These are phyloP conservation scores for Hsuehochloa calcarea DNA, from an alignment of 176 grass and related monocot species.

Conservation along the genomic window DNA sequence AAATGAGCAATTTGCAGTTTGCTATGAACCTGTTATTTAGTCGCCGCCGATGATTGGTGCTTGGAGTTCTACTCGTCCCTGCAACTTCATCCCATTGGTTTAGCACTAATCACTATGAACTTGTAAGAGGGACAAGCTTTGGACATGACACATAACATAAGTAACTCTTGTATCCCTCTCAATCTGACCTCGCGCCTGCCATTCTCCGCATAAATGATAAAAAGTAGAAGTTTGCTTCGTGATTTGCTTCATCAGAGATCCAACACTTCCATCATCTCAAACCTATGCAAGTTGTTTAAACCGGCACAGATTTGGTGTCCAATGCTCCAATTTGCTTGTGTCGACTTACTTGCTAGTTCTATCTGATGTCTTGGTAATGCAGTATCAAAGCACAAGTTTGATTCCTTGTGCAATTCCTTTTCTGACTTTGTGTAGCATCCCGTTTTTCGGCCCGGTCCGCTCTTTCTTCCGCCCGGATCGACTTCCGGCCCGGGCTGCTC, in stretches of 20 bases:
- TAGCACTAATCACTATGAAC: neutral
- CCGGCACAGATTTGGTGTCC: neutral
- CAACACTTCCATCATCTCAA: conserved; percentile 1
- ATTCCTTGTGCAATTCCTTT: neutral
- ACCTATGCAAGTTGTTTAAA: neutral
- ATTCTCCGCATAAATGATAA: conserved; percentile 35
- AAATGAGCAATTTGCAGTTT: conserved; percentile 27
- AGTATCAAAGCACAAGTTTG: conserved; percentile 31
- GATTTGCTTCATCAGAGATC: conserved; percentile 25
- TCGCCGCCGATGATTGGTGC: neutral
- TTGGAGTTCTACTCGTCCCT: neutral
- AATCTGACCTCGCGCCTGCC: conserved; percentile 15
- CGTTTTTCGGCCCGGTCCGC: too few relatives aligned
- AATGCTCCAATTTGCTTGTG: conserved; percentile 35
- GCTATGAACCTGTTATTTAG: neutral
- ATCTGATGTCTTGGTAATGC: conserved; percentile 3
- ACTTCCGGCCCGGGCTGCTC: too few relatives aligned
- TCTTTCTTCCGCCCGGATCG: too few relatives aligned
- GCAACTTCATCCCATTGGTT: conserved; percentile 31
- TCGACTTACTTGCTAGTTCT: conserved; percentile 26
- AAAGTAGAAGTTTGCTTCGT: conserved; percentile 25
- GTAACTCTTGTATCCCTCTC: conserved; percentile 19
- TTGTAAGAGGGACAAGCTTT: neutral
- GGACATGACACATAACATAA: conserved; percentile 10
- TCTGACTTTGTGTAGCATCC: too few relatives aligned